A percentile compares a stretch with the other conserved stretches of the same genome.
phyloP scores from a whole-genome alignment of 208 protist genomes.

The Trypanosoma avium region DNA sequence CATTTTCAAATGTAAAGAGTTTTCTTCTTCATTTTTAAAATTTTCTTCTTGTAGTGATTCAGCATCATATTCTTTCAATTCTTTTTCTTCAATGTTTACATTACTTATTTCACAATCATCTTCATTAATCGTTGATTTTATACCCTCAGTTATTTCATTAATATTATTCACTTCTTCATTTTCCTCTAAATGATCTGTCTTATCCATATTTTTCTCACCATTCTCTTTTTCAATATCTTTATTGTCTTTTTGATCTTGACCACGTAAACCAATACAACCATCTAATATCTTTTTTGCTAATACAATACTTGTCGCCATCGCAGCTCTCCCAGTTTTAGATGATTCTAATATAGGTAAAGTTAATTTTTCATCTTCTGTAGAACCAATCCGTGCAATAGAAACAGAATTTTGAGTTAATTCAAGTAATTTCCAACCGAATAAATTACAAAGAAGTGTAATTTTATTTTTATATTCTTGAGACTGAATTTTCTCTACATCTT shows the following conservation, averaged over 20 bases:
- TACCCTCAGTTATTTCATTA: neutral
- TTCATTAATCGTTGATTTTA: neutral
- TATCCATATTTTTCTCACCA: neutral
- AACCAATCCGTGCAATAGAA: slow-evolving; percentile 14
- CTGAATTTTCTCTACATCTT: slow-evolving; percentile 5
- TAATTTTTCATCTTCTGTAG: slow-evolving; percentile 8
- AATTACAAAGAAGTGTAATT: slow-evolving; percentile 9
- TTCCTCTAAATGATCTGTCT: neutral
- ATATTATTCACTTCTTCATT: neutral
- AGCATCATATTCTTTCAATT: neutral
- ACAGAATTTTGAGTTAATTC: slow-evolving; percentile 9
- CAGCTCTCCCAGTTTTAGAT: neutral
- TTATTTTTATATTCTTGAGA: neutral
- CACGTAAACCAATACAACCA: neutral
- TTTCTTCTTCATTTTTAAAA: neutral
- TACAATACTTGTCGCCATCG: slow-evolving; percentile 26
- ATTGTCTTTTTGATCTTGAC: neutral
- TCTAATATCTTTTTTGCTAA: slow-evolving; percentile 29
- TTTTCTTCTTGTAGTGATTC: neutral
- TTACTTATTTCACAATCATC: neutral
- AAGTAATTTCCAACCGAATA: slow-evolving; percentile 33
- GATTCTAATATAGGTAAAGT: slow-evolving; percentile 19
- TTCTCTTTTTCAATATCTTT: neutral
- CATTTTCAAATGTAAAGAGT: too few species aligned
- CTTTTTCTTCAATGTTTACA: neutral